These are phyloP conservation scores for Casuarina glauca DNA, from an alignment of 306 rosid genomes.

Conservation along the genomic window DNA sequence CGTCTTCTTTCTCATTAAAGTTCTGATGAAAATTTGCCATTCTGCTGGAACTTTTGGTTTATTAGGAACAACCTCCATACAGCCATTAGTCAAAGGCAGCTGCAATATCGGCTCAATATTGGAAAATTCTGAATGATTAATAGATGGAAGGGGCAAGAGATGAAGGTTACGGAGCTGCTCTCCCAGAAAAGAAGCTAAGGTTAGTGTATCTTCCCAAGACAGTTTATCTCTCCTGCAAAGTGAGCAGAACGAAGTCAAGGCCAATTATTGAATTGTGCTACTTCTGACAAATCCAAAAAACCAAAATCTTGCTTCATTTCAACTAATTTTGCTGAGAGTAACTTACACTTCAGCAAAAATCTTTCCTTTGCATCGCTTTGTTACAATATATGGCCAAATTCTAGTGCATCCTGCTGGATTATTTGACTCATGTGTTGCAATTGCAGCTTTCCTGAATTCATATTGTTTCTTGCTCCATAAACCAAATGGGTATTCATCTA, in stretches of 20 bases:
- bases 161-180: conserved; percentile 79
- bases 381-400: conserved; percentile 87
- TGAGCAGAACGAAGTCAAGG: conserved; percentile 21
- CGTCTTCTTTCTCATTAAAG: conserved; percentile 66
- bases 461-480: conserved; percentile 71
- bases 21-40: conserved; percentile 66
- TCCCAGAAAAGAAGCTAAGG: conserved; percentile 82
- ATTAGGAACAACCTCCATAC: conserved; percentile 37
- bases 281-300: conserved; percentile 17
- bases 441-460: conserved; percentile 66
- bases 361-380: conserved; percentile 75
- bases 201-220: conserved; percentile 59
- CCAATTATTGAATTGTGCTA: conserved; percentile 19
- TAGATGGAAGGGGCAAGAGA: conserved; percentile 79
- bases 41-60: conserved; percentile 54
- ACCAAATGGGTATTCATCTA: conserved; percentile 64
- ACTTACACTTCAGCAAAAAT: conserved; percentile 87
- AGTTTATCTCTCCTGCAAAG: conserved; percentile 73
- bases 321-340: conserved; percentile 10
- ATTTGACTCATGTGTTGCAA: conserved; percentile 26
- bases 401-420: conserved; percentile 38
- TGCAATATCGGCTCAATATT: conserved; percentile 37
- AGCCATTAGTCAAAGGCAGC: conserved; percentile 30
- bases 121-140: conserved; percentile 36
- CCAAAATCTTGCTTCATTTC: conserved; percentile 15